phyloP scores from a whole-genome alignment of 2,329 filamentous ascomycete genomes.

The Xylaria sp. region DNA sequence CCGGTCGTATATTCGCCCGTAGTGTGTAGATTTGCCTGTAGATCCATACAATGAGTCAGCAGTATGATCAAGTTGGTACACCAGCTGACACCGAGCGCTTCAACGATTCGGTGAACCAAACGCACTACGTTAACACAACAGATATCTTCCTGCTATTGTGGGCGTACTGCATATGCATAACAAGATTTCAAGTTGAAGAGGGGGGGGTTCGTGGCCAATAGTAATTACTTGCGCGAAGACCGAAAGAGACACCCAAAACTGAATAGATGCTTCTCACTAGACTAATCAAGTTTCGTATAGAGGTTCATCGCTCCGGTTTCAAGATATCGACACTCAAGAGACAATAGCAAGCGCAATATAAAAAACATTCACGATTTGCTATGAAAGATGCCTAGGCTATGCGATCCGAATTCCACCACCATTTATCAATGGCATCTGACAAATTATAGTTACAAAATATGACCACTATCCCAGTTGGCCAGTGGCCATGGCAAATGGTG shows the following conservation, averaged over 20 bases:
- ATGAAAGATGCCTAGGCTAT: neutral
- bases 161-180: neutral
- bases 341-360: neutral
- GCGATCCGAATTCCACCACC: neutral
- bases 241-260: neutral
- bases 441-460: neutral
- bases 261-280: neutral
- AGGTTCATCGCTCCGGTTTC: neutral
- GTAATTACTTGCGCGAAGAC: neutral
- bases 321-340: neutral
- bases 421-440: neutral
- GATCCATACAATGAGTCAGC: neutral
- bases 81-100: neutral
- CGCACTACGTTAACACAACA: neutral
- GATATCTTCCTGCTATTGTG: neutral
- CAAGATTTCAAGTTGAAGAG: neutral
- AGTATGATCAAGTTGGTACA: neutral
- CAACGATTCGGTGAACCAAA: neutral
- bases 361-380: neutral
- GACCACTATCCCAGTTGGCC: neutral
- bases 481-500: neutral
- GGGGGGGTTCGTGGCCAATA: neutral
- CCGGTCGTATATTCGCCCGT: constrained; percentile 14
- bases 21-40: constrained; percentile 1
- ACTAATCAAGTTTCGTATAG: neutral